phyloP scores from a whole-genome alignment of 257 asterid species.

The Nicotiana attenuata region DNA sequence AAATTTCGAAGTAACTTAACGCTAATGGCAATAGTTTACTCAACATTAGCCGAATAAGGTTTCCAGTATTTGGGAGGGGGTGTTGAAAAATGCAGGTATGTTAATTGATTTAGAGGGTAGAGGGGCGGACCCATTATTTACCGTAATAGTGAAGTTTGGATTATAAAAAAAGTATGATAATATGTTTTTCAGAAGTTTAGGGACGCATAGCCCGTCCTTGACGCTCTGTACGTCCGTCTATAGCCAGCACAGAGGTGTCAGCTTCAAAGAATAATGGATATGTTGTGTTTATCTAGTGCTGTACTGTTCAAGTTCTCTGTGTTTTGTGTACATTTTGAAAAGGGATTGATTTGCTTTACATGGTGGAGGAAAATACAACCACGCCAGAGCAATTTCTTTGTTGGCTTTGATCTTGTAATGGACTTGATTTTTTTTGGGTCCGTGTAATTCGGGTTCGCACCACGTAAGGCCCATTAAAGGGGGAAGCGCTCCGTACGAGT shows the following conservation, averaged over 20 bases:
- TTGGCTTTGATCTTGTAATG: not conserved
- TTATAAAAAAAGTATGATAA: no score
- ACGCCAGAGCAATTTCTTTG: not conserved
- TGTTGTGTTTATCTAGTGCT: no score
- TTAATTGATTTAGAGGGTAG: not conserved
- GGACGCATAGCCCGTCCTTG: not conserved
- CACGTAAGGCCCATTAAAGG: no score
- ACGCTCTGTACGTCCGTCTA: not conserved
- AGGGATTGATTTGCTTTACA: not conserved
- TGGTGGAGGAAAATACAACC: not conserved
- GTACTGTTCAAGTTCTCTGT: not conserved
- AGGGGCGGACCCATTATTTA: not conserved
- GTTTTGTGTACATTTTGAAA: not conserved
- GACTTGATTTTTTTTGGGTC: no score
- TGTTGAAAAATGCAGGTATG: not conserved
- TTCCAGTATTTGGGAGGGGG: not conserved
- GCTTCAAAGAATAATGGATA: no score
- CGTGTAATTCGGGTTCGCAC: no score
- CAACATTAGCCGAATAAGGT: not conserved
- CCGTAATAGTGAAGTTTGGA: not conserved
- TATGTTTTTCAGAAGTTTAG: not conserved
- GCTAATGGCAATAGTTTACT: not conserved
- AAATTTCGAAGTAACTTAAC: not conserved
- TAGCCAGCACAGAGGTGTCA: no score
- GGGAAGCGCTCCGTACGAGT: no score